Percentiles rank a stretch among this genome's conserved stretches.
Evolutionary conservation across 768 basidiomycete genomes (phyloP).

Genomic region (Royoungia palumana): DNA sequence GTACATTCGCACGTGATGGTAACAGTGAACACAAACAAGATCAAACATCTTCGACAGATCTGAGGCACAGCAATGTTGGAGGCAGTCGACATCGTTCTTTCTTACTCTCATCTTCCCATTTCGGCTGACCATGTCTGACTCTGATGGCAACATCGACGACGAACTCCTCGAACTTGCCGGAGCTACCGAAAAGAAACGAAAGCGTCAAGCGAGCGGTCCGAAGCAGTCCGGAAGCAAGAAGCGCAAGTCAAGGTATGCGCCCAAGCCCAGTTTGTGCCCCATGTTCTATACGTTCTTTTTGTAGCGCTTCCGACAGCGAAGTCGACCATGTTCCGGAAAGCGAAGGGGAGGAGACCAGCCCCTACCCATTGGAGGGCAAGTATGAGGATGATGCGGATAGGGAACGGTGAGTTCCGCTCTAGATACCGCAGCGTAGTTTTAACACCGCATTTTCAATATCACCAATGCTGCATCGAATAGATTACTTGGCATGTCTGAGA

Average conservation of each 20-base stretch:
- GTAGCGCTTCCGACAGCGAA: constrained; percentile 39
- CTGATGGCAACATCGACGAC: constrained; percentile 54
- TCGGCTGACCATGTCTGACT: constrained; percentile 42
- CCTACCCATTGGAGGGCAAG: constrained; percentile 89
- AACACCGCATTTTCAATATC: constrained; percentile 16
- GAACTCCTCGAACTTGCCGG: constrained; percentile 82
- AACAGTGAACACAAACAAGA: constrained; percentile 14
- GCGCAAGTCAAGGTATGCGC: constrained; percentile 67
- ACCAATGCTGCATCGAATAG: constrained; percentile 38
- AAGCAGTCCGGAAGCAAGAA: constrained; percentile 54
- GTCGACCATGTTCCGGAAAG: constrained; percentile 61
- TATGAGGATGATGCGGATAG: constrained; percentile 84
- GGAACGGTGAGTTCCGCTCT: constrained; percentile 57
- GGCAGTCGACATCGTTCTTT: background rate
- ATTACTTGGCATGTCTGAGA: constrained; percentile 74
- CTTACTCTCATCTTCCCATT: background rate
- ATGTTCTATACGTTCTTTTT: constrained; percentile 4
- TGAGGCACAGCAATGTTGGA: background rate
- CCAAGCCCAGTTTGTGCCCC: background rate
- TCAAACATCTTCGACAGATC: constrained; percentile 14
- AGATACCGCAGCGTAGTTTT: constrained; percentile 27
- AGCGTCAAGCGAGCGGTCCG: constrained; percentile 47
- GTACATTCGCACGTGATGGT: constrained; percentile 8
- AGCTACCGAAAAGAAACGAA: constrained; percentile 63
- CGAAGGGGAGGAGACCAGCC: constrained; percentile 59